Base-by-base conservation (phyloP, 2,329 filamentous ascomycete genomes). In the Beauveria brongniartii region DNA sequence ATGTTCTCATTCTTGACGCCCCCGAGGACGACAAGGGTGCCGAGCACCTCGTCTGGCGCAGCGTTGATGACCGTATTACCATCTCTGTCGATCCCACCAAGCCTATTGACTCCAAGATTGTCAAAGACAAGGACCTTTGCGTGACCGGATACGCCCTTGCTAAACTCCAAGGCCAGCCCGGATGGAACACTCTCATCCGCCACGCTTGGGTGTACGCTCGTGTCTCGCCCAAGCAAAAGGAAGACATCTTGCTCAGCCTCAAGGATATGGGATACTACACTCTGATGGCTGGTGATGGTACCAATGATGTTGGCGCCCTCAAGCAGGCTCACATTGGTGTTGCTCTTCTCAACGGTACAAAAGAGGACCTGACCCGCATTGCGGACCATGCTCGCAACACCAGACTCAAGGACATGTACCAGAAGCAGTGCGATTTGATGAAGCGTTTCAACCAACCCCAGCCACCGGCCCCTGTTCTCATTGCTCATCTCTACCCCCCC, bases 321-420 rank as follows among this genome's bases (percentile, higher is more conserved):
- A 99, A 99, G 80, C 94, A 99, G 77, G 94, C 94, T 46, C 94
- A 99, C 71, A 92, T 99, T 65, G 94, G 94, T 75, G 90, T 99
- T 64, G 94, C 94, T 24, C 85, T 99, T 55, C 85, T 99, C 67
- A 99, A 99, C 74, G 94, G 94, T 64, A 95, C 92, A 1, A 88
- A 87, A 66, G 90, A 97, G 24, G 94, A 97, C 72, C 82, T 99
- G 59, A 88, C 87, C 61, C 92, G 88, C 72, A 99, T 99, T 68
- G 88, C 90, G 28, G 94, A 97, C 71, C 92, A 99, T 75, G 88
- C 89, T 69, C 89, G 94, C 67, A 96, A 92, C 74, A 96, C 89
- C 46, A 96, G 92, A 81, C 95, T 99, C 90, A 97, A 97, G 82
- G 92, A 97, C 66, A 85, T 99, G 65, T 99, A 99, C 73, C 91